These are phyloP conservation scores for Pseudohalonectria lignicola DNA, from an alignment of 2,329 filamentous ascomycete genomes.

Conservation along the genomic window DNA sequence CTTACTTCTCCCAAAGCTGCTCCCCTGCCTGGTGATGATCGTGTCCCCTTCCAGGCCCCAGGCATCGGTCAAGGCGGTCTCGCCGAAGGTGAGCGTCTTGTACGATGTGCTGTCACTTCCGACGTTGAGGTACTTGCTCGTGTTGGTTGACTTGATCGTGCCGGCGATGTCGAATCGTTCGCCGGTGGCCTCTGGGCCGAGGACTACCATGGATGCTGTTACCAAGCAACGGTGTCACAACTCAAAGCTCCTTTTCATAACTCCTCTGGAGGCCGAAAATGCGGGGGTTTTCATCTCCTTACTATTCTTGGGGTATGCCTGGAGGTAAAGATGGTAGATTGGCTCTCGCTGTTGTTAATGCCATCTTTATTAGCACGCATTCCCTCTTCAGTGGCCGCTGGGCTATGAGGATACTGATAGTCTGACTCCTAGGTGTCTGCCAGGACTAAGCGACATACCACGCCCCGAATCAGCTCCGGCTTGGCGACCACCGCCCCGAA, in stretches of 20 bases:
- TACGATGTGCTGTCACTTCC: slow-evolving; percentile 32
- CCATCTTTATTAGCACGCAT: no score
- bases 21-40: slow-evolving; percentile 31
- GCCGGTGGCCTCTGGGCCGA: slow-evolving; percentile 36
- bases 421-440: no score
- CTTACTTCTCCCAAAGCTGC: slow-evolving; percentile 29
- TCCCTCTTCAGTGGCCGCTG: no score
- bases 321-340: slow-evolving; percentile 41
- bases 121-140: slow-evolving; percentile 35
- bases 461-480: slow-evolving; percentile 9
- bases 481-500: slow-evolving; percentile 5
- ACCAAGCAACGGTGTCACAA: slow-evolving; percentile 2
- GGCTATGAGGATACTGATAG: no score
- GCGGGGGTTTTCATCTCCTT: slow-evolving; percentile 5
- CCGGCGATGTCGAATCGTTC: slow-evolving; percentile 37
- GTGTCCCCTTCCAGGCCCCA: slow-evolving; percentile 37
- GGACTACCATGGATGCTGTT: slow-evolving; percentile 29
- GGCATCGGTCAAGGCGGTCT: slow-evolving; percentile 27
- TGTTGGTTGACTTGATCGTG: slow-evolving; percentile 37
- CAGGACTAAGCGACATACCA: background rate
- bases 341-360: slow-evolving; percentile 19
- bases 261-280: background rate
- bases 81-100: slow-evolving; percentile 36
- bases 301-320: slow-evolving; percentile 30
- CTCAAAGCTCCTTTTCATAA: background rate